Base-by-base conservation (phyloP, 352 stramenopile genomes). In the Hyaloperonospora arabidopsidis region DNA sequence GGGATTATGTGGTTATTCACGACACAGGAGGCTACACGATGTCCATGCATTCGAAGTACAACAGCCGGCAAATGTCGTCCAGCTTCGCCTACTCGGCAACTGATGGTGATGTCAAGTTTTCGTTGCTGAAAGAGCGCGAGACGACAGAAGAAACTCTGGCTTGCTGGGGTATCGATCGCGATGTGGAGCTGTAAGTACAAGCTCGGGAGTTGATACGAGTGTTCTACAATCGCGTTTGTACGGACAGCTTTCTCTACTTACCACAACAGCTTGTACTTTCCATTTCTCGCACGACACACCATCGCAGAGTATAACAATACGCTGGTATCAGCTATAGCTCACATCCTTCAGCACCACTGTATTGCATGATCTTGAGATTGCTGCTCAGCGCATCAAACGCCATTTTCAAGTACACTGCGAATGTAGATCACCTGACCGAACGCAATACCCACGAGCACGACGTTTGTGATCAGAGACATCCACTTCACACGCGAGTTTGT, bases 1-100 rank as follows among this genome's bases (percentile, higher is more conserved):
- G 79, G 8, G 83, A 95, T 61, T 74, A 79, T 15, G 57, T 91
- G 41, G 84, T 96, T 28, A 78, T 97, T 47, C 77, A 93, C 45
- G 88, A 97, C 58, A 86, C 78, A 36, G 88, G 87, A 19, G 87
- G 74, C 39, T 95, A 96, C 69, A 93, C 85, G 17, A 65, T 95
- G 53, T 87, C 81, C 36, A 93, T 95, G 73, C 76, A 87, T 44
- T 94, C 76, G 43, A 93, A 86, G 61, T 93, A 96, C 67, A 95
- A 93, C 67, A 95, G 84, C 46, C 70, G 85, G 13, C 70, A 86
- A 57, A 69, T 84, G 3, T 75, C 84, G 2, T 67, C 82, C 0
- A 67, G 87, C 36, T 90, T 74, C 29, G 84, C 69, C 28, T 95
- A 89, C 67, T 74, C 47, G 40, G 49, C 32, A 2, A 49, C 29